Percentiles rank a stretch among this genome's conserved stretches.
Evolutionary conservation across 495 filamentous ascomycete species (phyloP).

Genomic region (Echria macrotheca): DNA sequence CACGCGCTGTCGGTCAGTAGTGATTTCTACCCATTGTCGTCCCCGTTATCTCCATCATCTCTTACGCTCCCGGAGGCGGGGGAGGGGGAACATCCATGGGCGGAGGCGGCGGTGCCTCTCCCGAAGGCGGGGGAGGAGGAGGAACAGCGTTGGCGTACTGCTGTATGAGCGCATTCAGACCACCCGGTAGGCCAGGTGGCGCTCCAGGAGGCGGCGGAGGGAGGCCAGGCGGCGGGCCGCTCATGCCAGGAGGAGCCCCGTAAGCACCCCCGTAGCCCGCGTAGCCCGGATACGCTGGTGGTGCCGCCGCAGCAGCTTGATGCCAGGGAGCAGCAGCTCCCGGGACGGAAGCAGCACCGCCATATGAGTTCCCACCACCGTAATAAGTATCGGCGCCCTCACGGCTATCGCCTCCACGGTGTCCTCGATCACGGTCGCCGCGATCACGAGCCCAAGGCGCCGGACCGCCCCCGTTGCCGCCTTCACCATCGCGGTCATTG

Average conservation of each 20-base stretch:
- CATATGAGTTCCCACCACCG: slow-evolving; percentile 36
- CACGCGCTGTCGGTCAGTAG: slow-evolving; percentile 28
- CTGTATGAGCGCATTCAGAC: slow-evolving; percentile 60
- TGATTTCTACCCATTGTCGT: slow-evolving; percentile 10
- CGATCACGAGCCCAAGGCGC: slow-evolving; percentile 18
- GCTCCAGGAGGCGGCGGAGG: slow-evolving; percentile 58
- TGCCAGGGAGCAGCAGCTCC: slow-evolving; percentile 69
- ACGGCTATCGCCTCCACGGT: slow-evolving; percentile 17
- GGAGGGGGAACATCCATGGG: slow-evolving; percentile 73
- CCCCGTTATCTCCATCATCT: neutral
- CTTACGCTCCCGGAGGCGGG: slow-evolving; percentile 55
- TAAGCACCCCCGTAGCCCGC: slow-evolving; percentile 53
- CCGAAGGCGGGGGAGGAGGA: slow-evolving; percentile 49
- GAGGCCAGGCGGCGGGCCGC: slow-evolving; percentile 46
- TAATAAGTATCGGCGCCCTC: slow-evolving; percentile 45
- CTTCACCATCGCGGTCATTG: slow-evolving; percentile 40
- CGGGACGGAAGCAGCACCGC: slow-evolving; percentile 37
- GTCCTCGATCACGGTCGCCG: slow-evolving; percentile 19
- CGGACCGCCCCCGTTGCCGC: slow-evolving; percentile 16
- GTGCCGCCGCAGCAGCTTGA: slow-evolving; percentile 52
- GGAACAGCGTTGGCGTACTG: slow-evolving; percentile 56
- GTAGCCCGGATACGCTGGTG: slow-evolving; percentile 51
- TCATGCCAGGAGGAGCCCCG: slow-evolving; percentile 55
- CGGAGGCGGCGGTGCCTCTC: slow-evolving; percentile 67
- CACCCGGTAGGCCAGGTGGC: slow-evolving; percentile 56